Evolutionary conservation across 2,329 filamentous ascomycete genomes (phyloP).

Genomic region (Alternaria gaisen): DNA sequence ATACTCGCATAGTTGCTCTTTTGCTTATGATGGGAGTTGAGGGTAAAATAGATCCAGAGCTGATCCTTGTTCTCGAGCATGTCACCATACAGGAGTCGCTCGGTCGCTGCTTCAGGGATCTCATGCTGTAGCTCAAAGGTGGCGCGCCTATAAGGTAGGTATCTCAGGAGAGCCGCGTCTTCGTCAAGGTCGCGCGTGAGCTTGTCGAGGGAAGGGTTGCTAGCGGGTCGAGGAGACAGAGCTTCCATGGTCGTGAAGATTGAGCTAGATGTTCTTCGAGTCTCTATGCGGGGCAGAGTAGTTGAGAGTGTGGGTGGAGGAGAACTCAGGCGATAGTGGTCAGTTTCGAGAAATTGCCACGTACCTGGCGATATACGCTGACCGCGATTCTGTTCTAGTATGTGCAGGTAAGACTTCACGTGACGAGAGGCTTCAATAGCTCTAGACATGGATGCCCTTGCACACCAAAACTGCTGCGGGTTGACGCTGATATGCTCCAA

Average conservation of each 20-base stretch:
- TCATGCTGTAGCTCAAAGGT: not conserved
- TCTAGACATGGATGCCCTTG: not conserved
- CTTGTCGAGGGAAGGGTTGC: not conserved
- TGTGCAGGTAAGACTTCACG: not conserved
- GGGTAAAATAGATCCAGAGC: not conserved
- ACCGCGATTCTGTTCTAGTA: not conserved
- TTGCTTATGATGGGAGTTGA: not conserved
- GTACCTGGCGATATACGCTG: not conserved
- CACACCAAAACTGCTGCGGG: not conserved
- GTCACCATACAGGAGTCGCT: not conserved
- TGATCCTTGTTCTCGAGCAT: not conserved
- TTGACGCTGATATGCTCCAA: not conserved
- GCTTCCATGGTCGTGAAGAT: not conserved
- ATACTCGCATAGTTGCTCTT: not conserved
- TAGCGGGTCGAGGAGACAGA: not conserved
- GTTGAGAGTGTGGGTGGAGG: not conserved
- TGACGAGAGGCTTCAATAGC: not conserved
- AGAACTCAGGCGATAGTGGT: not conserved
- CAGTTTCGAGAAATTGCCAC: not conserved
- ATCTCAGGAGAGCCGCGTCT: not conserved
- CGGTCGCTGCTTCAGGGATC: not conserved
- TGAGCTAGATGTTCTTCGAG: not conserved
- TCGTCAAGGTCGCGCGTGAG: not conserved
- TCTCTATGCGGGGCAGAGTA: not conserved
- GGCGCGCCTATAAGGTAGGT: not conserved